phyloP scores from a whole-genome alignment of 306 rosid genomes.

The Clitoria ternatea region DNA sequence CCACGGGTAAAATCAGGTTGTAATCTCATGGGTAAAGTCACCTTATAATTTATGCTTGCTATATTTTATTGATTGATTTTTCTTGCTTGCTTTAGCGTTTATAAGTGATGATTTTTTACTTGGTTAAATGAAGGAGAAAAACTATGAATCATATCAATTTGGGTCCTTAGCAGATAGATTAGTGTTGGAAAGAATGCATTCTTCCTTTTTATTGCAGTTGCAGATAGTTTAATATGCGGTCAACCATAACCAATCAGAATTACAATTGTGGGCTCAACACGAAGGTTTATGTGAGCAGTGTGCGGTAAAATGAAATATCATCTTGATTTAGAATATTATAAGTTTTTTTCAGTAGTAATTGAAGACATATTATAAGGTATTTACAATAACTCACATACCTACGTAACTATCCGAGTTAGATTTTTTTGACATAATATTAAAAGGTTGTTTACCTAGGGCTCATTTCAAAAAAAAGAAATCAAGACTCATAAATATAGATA shows the following conservation, averaged over 20 bases:
- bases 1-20: background rate
- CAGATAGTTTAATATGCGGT: background rate
- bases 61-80: background rate
- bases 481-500: too few relatives aligned
- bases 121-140: background rate
- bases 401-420: too few relatives aligned
- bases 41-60: background rate
- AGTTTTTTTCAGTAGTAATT: too few relatives aligned
- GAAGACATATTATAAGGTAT: too few relatives aligned
- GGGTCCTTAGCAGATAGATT: background rate
- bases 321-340: background rate
- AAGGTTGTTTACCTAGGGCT: too few relatives aligned
- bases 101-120: background rate
- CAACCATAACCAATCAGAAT: background rate
- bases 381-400: too few relatives aligned
- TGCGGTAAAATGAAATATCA: background rate
- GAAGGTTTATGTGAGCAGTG: background rate
- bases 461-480: too few relatives aligned
- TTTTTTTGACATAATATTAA: too few relatives aligned
- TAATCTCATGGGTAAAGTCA: background rate
- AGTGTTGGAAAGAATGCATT: background rate
- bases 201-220: background rate
- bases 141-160: background rate
- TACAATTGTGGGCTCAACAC: background rate
- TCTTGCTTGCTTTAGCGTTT: slow-evolving; percentile 10